Percentiles rank a stretch among this genome's conserved stretches.
Evolutionary conservation across 257 asterid species (phyloP).

Genomic region (Lycium barbarum): DNA sequence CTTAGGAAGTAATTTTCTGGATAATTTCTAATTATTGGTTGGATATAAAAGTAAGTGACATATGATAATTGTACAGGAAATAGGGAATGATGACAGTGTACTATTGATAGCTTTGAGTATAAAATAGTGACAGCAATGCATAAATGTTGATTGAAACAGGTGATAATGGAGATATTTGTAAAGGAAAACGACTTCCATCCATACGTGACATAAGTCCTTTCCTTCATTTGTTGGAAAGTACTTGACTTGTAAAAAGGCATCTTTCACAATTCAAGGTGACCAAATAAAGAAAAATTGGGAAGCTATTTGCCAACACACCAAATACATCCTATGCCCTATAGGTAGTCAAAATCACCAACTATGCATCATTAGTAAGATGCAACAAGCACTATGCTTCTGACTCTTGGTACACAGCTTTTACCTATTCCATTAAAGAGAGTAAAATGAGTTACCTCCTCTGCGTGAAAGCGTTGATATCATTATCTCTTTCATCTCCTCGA

Average conservation of each 20-base stretch:
- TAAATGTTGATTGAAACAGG: neutral
- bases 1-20: slow-evolving; percentile 5
- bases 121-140: neutral
- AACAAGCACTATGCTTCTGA: slow-evolving; percentile 6
- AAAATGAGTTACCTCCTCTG: slow-evolving; percentile 70
- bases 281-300: neutral
- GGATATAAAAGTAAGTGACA: slow-evolving; percentile 14
- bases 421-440: slow-evolving; percentile 6
- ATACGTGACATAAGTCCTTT: neutral
- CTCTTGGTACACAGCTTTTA: slow-evolving; percentile 10
- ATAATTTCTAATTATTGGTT: slow-evolving; percentile 12
- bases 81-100: neutral
- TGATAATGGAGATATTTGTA: slow-evolving; percentile 17
- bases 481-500: slow-evolving; percentile 94
- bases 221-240: slow-evolving; percentile 19
- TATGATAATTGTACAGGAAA: neutral
- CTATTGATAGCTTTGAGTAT: neutral
- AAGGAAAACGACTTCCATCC: neutral
- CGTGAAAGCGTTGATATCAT: slow-evolving; percentile 78
- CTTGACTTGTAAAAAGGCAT: neutral
- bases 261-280: neutral
- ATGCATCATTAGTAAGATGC: slow-evolving; percentile 4
- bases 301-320: neutral
- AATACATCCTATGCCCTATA: neutral
- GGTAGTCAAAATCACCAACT: slow-evolving; percentile 4